Evolutionary conservation across 2,329 filamentous ascomycete species (phyloP).

Genomic region (Penicillium sp.): DNA sequence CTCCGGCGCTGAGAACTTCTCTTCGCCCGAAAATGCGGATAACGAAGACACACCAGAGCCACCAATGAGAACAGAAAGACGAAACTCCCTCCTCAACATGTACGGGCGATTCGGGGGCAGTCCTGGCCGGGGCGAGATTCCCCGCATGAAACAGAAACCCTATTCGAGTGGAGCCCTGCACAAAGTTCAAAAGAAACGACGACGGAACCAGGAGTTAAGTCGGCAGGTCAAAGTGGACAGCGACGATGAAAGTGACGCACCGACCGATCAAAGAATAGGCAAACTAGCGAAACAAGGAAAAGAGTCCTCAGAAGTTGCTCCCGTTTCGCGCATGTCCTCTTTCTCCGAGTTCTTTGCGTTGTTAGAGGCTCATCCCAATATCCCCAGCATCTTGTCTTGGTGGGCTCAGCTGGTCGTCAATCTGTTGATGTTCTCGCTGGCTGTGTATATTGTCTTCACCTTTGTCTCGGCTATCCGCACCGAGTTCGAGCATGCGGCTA

Average conservation of each 20-base stretch:
- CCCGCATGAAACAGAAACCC: conserved; percentile 49
- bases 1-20: conserved; percentile 48
- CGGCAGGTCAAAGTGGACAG: conserved; percentile 42
- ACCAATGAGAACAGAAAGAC: conserved; percentile 33
- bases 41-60: conserved; percentile 52
- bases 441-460: conserved; percentile 67
- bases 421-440: conserved; percentile 48
- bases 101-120: conserved; percentile 48
- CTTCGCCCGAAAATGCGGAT: conserved; percentile 48
- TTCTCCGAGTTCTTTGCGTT: conserved; percentile 59
- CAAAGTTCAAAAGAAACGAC: conserved; percentile 51
- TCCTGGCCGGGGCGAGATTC: conserved; percentile 67
- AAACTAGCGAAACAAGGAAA: conserved; percentile 22
- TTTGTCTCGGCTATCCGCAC: conserved; percentile 69
- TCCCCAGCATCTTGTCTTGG: conserved; percentile 66
- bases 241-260: conserved; percentile 45
- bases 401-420: conserved; percentile 64
- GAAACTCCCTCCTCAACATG: conserved; percentile 43
- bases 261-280: conserved; percentile 39
- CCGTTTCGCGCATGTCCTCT: conserved; percentile 35
- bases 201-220: conserved; percentile 50
- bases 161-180: conserved; percentile 48
- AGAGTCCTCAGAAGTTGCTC: conserved; percentile 8
- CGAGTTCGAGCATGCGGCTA: conserved; percentile 73
- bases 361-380: conserved; percentile 64